Evolutionary conservation across 1,139 yeast genomes (phyloP), one percentile per base, ranked within the genome.

Genomic region (Geotrichum australiense): DNA sequence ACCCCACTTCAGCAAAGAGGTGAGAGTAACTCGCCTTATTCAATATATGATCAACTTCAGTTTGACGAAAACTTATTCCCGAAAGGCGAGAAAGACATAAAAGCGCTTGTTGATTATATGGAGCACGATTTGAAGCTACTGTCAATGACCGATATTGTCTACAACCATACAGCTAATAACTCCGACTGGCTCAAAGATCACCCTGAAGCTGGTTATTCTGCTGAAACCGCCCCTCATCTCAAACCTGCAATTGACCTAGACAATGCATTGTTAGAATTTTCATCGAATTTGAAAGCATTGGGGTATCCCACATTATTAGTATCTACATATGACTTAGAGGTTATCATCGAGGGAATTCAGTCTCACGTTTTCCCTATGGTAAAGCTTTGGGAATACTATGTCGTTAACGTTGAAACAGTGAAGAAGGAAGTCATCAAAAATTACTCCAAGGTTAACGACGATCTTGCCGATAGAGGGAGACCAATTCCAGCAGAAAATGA

Each of bases 1-100:
- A 87, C 97, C 1, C 98, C 98, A 0, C 69, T 91, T 50, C 96
- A 89, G 62, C 66, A 78, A 50, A 71, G 97, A 39, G 98, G 98
- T 21, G 80, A 72, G 45, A 84, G 95, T 1, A 74, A 89, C 59
- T 87, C 96, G 6, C 97, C 98, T 0, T 91, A 89, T 57, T 84
- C 96, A 3, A 84, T 91, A 41, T 81, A 67, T 54, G 96, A 91
- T 60, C 97, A 91, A 62, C 71, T 86, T 51, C 61, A 58, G 20
- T 87, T 82, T 62, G 97, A 91, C 57, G 76, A 82, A 0, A 60
- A 55, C 0, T 63, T 78, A 27, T 91, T 91, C 58, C 64, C 71
- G 23, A 56, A 63, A 43, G 67, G 71, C 2, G 66, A 61, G 28
- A 49, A 54, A 0, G 80, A 78, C 42, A 73, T 80, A 12, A 50